These are phyloP conservation scores for Senecio squalidus DNA, from an alignment of 140 eudicot genomes.

Conservation along the genomic window DNA sequence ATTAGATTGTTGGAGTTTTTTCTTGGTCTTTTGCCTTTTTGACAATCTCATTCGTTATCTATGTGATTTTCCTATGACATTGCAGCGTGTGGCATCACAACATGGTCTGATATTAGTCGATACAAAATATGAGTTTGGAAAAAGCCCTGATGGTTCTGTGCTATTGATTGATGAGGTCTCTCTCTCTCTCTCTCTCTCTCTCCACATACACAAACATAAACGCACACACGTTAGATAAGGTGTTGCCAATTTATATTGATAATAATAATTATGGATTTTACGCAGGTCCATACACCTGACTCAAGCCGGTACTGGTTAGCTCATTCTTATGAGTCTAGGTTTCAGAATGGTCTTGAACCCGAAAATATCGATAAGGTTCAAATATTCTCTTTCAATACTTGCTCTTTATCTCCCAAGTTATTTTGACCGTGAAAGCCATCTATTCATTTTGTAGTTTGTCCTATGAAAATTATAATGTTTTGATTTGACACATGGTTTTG, in stretches of 20 bases:
- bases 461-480: background rate
- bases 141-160: conserved; percentile 65
- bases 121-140: conserved; percentile 95
- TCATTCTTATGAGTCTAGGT: conserved; percentile 62
- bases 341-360: conserved; percentile 76
- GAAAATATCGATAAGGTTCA: conserved; percentile 82
- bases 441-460: background rate
- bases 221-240: conserved; percentile 1
- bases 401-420: background rate
- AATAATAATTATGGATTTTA: background rate
- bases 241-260: conserved; percentile 21
- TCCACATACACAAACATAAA: background rate
- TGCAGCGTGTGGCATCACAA: conserved; percentile 67
- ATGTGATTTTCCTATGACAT: conserved; percentile 1
- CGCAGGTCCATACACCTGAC: conserved; percentile 93
- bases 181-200: conserved; percentile 9
- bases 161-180: conserved; percentile 78
- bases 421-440: background rate
- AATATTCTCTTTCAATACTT: background rate
- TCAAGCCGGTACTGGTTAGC: conserved; percentile 97
- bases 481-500: background rate
- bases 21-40: background rate
- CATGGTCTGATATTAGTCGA: conserved; percentile 88
- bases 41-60: background rate
- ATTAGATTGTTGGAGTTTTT: background rate